phyloP scores from a whole-genome alignment of 768 basidiomycete species.

The Gloeophyllum trabeum region DNA sequence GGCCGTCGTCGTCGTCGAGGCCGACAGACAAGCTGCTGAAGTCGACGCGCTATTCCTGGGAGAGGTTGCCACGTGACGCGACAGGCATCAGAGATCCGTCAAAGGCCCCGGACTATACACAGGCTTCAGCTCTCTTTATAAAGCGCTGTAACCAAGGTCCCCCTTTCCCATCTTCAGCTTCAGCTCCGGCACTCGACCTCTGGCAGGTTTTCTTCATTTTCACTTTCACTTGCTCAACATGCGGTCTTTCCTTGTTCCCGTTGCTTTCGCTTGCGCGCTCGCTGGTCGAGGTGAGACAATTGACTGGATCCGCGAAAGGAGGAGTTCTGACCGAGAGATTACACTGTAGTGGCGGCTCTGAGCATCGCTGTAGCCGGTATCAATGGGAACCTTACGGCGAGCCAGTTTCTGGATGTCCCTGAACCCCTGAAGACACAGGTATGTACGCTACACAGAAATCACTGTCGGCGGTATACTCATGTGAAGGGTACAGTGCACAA shows the following conservation, averaged over 20 bases:
- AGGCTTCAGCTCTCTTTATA: no score
- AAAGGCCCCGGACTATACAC: no score
- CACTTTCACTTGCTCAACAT: constrained; percentile 10
- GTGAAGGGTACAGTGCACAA: constrained; percentile 20
- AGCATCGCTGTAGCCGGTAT: constrained; percentile 31
- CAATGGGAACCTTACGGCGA: constrained; percentile 24
- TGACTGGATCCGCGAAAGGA: no score
- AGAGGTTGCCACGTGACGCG: no score
- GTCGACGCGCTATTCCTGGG: no score
- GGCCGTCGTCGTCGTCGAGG: background rate
- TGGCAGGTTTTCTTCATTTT: constrained; percentile 19
- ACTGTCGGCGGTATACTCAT: background rate
- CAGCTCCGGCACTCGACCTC: no score
- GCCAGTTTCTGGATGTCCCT: constrained; percentile 31
- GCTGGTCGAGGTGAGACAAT: constrained; percentile 48
- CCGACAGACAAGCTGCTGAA: no score
- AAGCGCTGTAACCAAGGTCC: no score
- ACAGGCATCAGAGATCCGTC: no score
- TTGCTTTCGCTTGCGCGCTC: constrained; percentile 29
- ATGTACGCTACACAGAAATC: background rate
- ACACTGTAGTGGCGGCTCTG: constrained; percentile 31
- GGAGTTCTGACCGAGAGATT: no score
- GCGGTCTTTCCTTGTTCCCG: constrained; percentile 7
- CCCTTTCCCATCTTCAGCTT: no score
- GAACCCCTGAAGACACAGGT: constrained; percentile 19